Evolutionary conservation across 1,284 basidiomycete species (phyloP), one percentile per base, ranked within the genome.

Genomic region (Irpex sp.): DNA sequence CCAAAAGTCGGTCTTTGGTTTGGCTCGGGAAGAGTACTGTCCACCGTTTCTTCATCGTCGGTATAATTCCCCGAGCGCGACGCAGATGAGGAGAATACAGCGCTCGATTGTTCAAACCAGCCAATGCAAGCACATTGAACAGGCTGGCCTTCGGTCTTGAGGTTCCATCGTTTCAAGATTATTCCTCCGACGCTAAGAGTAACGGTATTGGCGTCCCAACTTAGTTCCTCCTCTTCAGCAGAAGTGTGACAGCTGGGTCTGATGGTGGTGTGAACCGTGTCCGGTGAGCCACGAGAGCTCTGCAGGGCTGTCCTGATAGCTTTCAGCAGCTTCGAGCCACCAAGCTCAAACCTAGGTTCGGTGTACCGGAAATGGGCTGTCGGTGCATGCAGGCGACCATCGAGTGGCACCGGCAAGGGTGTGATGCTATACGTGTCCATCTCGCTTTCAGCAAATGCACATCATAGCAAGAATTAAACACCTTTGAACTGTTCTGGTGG

Each of bases 61-160:
- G 79, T 76, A 64, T 83, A 81, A 63, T 78, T 78, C 26, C 78
- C 73, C 6, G 78, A 73, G 31, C 66, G 67, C 58, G 71, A 67
- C 31, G 68, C 71, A 9, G 71, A 70, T 31, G 72, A 70, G 51
- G 69, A 60, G n/a, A 63, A 60, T 19, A 70, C 61, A 8, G 69
- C 66, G 34, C 66, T 71, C 38, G 77, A 77, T 66, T 88, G 85
- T 65, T 87, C 84, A 58, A 95, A 82, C 75, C 83, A 85, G 5
- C 88, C 93, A 57, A 93, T 84, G 67, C 89, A 89, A 1, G 90
- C 93, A 77, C 83, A 91, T 62, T 89, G 87, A 44, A 96, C 84
- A 1, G 83, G 81, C 71, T 94, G 88, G 5, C 80, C 82, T 68
- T 93, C 88, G 34, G 87, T 80, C 4, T 81, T 76, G 70, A 93